Evolutionary conservation across 2,329 filamentous ascomycete species (phyloP).

Genomic region (Microsporum ferrugineum): DNA sequence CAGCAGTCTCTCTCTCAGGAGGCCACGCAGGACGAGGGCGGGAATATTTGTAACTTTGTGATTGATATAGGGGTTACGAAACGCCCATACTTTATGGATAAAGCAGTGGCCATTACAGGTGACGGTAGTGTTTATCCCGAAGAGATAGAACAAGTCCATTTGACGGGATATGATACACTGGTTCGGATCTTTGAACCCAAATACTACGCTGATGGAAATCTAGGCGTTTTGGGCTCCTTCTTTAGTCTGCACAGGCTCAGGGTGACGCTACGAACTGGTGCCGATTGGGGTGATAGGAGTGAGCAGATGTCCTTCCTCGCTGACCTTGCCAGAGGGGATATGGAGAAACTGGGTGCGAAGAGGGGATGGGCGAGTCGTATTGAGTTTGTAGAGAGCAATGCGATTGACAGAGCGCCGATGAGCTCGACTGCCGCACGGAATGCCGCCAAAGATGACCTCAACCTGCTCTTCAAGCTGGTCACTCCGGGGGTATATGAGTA

Average conservation of each 20-base stretch:
- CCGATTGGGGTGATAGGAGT: conserved; percentile 30
- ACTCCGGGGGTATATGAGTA: conserved; percentile 25
- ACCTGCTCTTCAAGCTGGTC: conserved; percentile 28
- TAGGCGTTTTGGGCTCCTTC: conserved; percentile 33
- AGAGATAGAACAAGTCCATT: conserved; percentile 35
- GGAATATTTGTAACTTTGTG: conserved; percentile 6
- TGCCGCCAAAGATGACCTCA: conserved; percentile 22
- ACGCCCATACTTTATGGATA: conserved; percentile 39
- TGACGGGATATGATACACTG: conserved; percentile 40
- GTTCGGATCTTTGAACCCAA: conserved; percentile 39
- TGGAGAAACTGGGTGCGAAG: conserved; percentile 28
- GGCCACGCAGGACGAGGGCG: background rate
- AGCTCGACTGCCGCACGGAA: conserved; percentile 36
- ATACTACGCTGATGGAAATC: conserved; percentile 37
- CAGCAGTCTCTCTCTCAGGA: conserved; percentile 8
- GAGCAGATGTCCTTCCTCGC: conserved; percentile 31
- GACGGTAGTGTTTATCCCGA: conserved; percentile 23
- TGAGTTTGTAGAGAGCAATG: conserved; percentile 31
- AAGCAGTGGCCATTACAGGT: conserved; percentile 33
- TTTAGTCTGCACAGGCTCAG: conserved; percentile 34
- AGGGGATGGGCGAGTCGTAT: conserved; percentile 35
- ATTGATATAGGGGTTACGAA: conserved; percentile 41
- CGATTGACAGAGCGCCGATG: conserved; percentile 25
- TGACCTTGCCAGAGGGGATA: conserved; percentile 28
- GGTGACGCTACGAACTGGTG: conserved; percentile 34